Conservation (phyloP, 2,329 filamentous ascomycete genomes). For the Phialocephala sp. region DNA sequence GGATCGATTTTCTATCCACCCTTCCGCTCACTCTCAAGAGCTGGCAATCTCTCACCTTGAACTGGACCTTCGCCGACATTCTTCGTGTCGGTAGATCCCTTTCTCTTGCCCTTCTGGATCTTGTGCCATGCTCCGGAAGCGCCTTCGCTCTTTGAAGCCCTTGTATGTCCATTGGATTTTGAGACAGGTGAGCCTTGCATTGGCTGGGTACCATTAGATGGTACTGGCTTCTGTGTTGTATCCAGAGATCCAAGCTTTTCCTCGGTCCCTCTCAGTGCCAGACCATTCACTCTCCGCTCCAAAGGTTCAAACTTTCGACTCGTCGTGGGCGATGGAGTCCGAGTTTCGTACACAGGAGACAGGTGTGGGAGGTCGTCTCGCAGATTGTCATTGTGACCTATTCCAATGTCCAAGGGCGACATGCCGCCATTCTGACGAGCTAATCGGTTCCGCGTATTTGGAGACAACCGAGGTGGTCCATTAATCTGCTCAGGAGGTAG, state of each 20-base stretch:
- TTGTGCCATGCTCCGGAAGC: conserved; percentile 62
- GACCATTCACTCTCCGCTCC: conserved; percentile 13
- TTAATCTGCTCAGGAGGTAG: conserved; percentile 30
- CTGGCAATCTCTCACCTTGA: conserved; percentile 61
- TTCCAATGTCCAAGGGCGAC: conserved; percentile 41
- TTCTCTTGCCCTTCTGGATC: conserved; percentile 59
- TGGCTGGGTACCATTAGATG: conserved; percentile 45
- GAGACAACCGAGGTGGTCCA: conserved; percentile 36
- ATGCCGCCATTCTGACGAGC: conserved; percentile 40
- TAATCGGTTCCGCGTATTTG: conserved; percentile 35
- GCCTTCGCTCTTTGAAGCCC: conserved; percentile 60
- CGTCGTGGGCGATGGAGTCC: conserved; percentile 72
- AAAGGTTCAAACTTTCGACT: conserved; percentile 57
- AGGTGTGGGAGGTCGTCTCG: conserved; percentile 51
- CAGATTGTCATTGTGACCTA: conserved; percentile 33
- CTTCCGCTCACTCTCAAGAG: conserved; percentile 65
- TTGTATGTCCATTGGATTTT: conserved; percentile 59
- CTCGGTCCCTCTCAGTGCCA: conserved; percentile 13
- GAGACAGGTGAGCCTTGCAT: conserved; percentile 29
- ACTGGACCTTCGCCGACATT: conserved; percentile 48
- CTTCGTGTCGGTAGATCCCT: conserved; percentile 51
- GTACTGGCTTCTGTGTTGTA: conserved; percentile 34
- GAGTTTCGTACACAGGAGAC: conserved; percentile 76
- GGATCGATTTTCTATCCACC: conserved; percentile 53
- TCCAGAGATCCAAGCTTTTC: conserved; percentile 25